A percentile compares a stretch with the other conserved stretches of the same genome.
phyloP scores from a whole-genome alignment of 1,139 yeast genomes.

The Scheffersomyces illinoinensis region DNA sequence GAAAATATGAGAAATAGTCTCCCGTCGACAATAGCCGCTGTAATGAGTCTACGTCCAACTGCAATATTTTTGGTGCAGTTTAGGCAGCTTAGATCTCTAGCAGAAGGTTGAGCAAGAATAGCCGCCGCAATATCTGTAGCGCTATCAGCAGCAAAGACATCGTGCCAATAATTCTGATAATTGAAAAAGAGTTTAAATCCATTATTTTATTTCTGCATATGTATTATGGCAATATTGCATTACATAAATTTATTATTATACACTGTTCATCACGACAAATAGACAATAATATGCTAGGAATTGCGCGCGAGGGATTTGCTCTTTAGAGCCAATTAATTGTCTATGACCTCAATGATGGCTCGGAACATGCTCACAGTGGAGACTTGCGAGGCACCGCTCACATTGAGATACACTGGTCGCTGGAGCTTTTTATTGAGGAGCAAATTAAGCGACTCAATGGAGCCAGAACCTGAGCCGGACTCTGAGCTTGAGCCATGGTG shows the following conservation, averaged over 20 bases:
- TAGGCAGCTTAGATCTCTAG: not conserved
- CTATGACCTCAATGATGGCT: not conserved
- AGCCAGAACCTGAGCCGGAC: constrained; percentile 3
- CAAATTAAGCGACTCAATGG: constrained; percentile 7
- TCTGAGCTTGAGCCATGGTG: constrained; percentile 1
- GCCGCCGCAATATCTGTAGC: not conserved
- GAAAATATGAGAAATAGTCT: not conserved
- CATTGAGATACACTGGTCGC: constrained; percentile 15
- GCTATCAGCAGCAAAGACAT: not conserved
- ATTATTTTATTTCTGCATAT: not conserved
- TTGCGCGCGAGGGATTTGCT: not conserved
- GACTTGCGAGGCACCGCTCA: constrained; percentile 8
- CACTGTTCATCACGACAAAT: not conserved
- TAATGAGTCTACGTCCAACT: not conserved
- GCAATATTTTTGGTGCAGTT: not conserved
- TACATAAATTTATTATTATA: too few species aligned
- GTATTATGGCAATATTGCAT: not conserved
- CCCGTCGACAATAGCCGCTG: not conserved
- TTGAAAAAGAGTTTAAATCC: not conserved
- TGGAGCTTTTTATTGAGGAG: constrained; percentile 10
- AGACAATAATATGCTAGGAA: not conserved
- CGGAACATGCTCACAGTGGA: not conserved
- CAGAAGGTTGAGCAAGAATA: not conserved
- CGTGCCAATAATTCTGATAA: not conserved
- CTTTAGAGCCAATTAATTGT: not conserved